phyloP scores from a whole-genome alignment of 2,329 filamentous ascomycete species.

The Cytospora paraplurivora region DNA sequence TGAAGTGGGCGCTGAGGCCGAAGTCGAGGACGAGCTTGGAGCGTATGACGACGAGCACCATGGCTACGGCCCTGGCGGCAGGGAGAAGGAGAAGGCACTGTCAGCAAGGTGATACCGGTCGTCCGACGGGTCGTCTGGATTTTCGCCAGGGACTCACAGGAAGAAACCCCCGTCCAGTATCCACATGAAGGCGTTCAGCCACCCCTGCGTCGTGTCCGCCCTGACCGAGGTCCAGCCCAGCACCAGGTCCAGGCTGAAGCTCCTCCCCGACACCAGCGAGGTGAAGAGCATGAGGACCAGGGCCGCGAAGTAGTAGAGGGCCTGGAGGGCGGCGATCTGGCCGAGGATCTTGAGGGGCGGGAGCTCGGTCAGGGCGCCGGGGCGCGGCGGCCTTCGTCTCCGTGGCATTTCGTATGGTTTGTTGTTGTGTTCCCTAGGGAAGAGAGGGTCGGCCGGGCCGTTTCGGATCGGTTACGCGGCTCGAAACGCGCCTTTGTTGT shows the following conservation, averaged over 20 bases:
- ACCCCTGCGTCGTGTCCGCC: constrained; percentile 64
- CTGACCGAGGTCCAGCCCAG: constrained; percentile 61
- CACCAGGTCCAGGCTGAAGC: constrained; percentile 56
- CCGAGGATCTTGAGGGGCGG: constrained; percentile 60
- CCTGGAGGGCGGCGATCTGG: constrained; percentile 61
- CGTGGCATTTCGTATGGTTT: constrained; percentile 49
- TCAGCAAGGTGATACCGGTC: too few relatives aligned
- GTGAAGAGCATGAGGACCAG: constrained; percentile 60
- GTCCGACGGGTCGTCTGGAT: too few relatives aligned
- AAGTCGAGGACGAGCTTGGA: constrained; percentile 96
- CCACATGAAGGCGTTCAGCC: constrained; percentile 61
- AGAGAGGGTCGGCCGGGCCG: neutral
- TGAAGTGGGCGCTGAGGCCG: constrained; percentile 69
- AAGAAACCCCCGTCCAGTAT: constrained; percentile 57
- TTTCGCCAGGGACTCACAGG: too few relatives aligned
- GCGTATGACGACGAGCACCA: constrained; percentile 80
- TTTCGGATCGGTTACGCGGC: too few relatives aligned
- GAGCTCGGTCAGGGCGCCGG: constrained; percentile 63
- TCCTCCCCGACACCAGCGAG: constrained; percentile 57
- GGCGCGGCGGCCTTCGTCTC: constrained; percentile 58
- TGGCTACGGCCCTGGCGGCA: constrained; percentile 70
- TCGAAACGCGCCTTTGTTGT: neutral
- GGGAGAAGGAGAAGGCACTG: neutral
- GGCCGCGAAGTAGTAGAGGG: constrained; percentile 55
- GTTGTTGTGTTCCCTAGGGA: neutral